A percentile compares a stretch with the other conserved stretches of the same genome.
phyloP scores from a whole-genome alignment of 2,329 filamentous ascomycete genomes.

The Sporothrix brasiliensis region DNA sequence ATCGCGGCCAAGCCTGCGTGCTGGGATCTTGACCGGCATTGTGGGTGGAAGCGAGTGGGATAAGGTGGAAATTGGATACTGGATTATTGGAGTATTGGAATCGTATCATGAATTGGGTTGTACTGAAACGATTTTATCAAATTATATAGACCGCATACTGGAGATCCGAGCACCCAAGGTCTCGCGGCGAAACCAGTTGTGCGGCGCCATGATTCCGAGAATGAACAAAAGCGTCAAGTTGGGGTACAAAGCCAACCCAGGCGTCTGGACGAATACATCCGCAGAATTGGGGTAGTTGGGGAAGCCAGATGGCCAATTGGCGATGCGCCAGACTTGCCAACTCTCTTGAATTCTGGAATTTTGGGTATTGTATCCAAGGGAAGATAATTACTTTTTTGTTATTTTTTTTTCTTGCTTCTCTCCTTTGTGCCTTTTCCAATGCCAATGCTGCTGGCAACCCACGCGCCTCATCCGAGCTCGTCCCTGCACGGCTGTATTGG shows the following conservation, averaged over 20 bases:
- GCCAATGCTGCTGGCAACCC: no score
- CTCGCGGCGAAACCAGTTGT: not conserved
- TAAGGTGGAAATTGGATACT: not conserved
- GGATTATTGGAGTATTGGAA: not conserved
- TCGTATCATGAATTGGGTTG: not conserved
- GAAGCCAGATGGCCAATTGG: not conserved
- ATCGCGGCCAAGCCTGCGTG: conserved; percentile 54
- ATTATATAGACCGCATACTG: not conserved
- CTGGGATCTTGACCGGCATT: conserved; percentile 38
- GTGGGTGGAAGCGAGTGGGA: not conserved
- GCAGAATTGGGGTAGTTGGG: conserved; percentile 16
- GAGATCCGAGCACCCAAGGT: not conserved
- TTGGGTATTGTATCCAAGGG: no score
- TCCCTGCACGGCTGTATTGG: not conserved
- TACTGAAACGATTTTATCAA: not conserved
- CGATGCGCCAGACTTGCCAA: no score
- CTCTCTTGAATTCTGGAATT: no score
- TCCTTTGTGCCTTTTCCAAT: no score
- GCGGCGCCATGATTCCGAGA: conserved; percentile 20
- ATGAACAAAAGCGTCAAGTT: not conserved
- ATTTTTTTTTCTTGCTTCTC: no score
- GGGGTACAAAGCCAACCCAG: not conserved
- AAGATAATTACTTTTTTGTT: no score
- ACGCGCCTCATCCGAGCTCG: no score
- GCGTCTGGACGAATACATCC: conserved; percentile 19